phyloP scores from a whole-genome alignment of 1,284 basidiomycete genomes.

The Fomitopsis pinicola region DNA sequence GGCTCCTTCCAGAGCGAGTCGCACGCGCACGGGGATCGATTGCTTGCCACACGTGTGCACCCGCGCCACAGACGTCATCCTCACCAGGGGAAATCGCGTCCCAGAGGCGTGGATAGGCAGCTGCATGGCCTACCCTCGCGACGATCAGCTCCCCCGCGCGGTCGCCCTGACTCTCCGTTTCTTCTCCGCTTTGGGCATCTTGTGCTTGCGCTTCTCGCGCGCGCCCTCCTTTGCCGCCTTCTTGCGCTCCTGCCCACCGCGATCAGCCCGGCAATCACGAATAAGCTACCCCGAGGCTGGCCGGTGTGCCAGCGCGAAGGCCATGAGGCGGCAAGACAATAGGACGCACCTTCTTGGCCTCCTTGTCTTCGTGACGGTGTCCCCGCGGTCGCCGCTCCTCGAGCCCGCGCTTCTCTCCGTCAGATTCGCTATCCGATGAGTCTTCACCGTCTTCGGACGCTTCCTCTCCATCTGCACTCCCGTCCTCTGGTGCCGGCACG shows the following conservation, averaged over 20 bases:
- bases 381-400: constrained; percentile 66
- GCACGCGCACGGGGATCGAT: background rate
- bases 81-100: background rate
- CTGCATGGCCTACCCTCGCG: background rate
- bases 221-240: constrained; percentile 84
- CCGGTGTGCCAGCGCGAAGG: background rate
- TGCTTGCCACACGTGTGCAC: background rate
- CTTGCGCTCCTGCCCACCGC: constrained; percentile 71
- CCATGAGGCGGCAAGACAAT: constrained; percentile 7
- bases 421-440: constrained; percentile 15
- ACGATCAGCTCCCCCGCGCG: constrained; percentile 20
- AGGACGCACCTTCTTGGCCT: constrained; percentile 78
- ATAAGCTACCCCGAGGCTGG: background rate
- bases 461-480: constrained; percentile 13
- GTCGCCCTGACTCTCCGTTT: constrained; percentile 74
- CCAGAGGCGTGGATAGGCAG: background rate
- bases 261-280: background rate
- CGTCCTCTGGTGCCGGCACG: constrained; percentile 12
- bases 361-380: constrained; percentile 87
- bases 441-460: constrained; percentile 23
- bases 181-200: constrained; percentile 95
- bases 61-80: background rate
- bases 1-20: background rate
- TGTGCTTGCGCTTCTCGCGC: constrained; percentile 83
- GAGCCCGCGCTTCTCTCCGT: constrained; percentile 30